Percentiles rank a stretch among this genome's conserved stretches.
phyloP scores from a whole-genome alignment of 768 basidiomycete species.

The Pulveroboletus sp. region DNA sequence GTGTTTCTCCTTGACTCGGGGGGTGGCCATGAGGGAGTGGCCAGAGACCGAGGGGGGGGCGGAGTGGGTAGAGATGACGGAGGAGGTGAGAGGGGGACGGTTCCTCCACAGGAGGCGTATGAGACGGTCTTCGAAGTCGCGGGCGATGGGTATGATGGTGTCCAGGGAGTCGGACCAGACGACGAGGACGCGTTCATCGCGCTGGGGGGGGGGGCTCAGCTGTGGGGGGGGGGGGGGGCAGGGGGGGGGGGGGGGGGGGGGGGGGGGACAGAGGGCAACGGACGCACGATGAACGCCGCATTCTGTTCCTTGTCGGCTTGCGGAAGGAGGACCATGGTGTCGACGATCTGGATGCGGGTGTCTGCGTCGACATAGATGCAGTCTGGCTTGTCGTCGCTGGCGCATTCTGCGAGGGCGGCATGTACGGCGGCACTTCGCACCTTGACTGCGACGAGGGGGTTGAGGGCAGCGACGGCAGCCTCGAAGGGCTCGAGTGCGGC shows the following conservation, averaged over 20 bases:
- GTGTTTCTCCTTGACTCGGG: slow-evolving; percentile 12
- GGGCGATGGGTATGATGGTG: slow-evolving; percentile 51
- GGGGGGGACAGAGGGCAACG: neutral
- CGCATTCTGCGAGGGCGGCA: slow-evolving; percentile 42
- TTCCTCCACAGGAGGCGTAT: slow-evolving; percentile 52
- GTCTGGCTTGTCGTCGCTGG: slow-evolving; percentile 24
- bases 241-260: too few relatives aligned
- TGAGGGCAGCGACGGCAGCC: slow-evolving; percentile 46
- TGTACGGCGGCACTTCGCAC: slow-evolving; percentile 47
- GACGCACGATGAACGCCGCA: slow-evolving; percentile 68
- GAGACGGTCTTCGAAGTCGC: slow-evolving; percentile 55
- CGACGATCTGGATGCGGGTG: slow-evolving; percentile 78
- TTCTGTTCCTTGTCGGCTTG: slow-evolving; percentile 38
- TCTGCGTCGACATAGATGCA: slow-evolving; percentile 46
- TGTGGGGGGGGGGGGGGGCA: neutral
- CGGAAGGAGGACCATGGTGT: slow-evolving; percentile 72
- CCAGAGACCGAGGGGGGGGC: slow-evolving; percentile 34
- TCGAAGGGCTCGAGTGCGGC: slow-evolving; percentile 52
- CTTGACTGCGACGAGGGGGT: slow-evolving; percentile 54
- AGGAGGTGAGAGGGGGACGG: slow-evolving; percentile 25
- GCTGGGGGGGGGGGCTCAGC: slow-evolving; percentile 35
- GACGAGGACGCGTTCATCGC: slow-evolving; percentile 79
- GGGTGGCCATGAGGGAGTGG: slow-evolving; percentile 31
- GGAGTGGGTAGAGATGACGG: slow-evolving; percentile 24
- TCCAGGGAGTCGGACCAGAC: slow-evolving; percentile 83